Evolutionary conservation across 257 asterid genomes (phyloP), one percentile per base, ranked within the genome.

Genomic region (Nicotiana otophora): DNA sequence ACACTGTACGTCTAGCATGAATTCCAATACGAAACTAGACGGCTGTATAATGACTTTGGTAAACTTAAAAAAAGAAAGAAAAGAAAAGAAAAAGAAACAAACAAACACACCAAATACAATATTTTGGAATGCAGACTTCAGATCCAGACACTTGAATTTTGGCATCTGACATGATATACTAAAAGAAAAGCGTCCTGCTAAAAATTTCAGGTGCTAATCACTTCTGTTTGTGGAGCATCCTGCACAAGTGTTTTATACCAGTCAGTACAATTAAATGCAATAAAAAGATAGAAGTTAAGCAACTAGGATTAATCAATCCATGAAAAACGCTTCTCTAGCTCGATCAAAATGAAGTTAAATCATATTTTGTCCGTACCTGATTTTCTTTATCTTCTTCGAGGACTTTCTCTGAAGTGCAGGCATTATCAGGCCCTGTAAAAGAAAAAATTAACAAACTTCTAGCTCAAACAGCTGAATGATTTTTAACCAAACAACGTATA

Each of bases 331-430:
- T 14, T 65, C 42, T 5, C 2, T 3, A 30, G 72, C 46, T 14
- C 46, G 12, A 14, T 15, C 42, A 75, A 75, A 75, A 51, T 51
- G 14, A 51, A 51, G 57, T 53, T 53, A 15, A 75, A 28, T 8
- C 26, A 75, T 51, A 26, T 0, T 74, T 26, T 51, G 10, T 20
- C 80, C 46, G 67, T 84, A 95, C 99, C 97, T 88, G 23, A 87
- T 95, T 95, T 85, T 95, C 99, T 86, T 95, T 94, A 85, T 94
- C 88, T 69, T 92, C 99, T 87, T 89, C 86, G 72, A 87, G 88
- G 76, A 81, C 75, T 81, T 86, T 88, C 72, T 90, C 88, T 72
- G 53, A 74, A 34, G 89, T 85, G 34, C 91, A 84, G 82, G 92
- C 64, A 68, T 84, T 79, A 46, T 81, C 68, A 67, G 85, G 84